A percentile compares a stretch with the other conserved stretches of the same genome.
phyloP scores from a whole-genome alignment of 352 stramenopile species.

The Thraustotheca clavata region DNA sequence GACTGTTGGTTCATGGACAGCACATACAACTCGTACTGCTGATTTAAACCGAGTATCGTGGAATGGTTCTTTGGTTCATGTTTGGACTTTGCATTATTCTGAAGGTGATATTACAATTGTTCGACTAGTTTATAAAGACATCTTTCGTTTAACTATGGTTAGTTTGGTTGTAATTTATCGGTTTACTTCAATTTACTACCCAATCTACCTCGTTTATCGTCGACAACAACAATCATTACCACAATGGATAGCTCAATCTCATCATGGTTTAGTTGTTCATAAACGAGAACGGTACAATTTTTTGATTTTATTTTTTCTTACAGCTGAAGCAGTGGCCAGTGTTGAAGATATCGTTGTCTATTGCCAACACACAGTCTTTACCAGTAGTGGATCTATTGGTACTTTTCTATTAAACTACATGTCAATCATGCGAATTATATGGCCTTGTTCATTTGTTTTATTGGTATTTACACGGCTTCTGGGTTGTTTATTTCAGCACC shows the following conservation, averaged over 20 bases:
- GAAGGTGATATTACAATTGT: not conserved
- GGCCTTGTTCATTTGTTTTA: slow-evolving; percentile 1
- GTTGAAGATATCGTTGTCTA: slow-evolving; percentile 14
- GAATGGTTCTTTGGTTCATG: not conserved
- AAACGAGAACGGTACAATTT: slow-evolving; percentile 10
- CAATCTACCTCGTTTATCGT: not conserved
- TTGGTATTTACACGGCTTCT: not conserved
- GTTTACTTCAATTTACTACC: slow-evolving; percentile 1
- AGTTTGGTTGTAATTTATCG: not conserved
- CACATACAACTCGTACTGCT: not conserved
- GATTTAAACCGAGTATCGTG: not conserved
- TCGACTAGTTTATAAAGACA: not conserved
- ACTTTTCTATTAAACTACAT: slow-evolving; percentile 1
- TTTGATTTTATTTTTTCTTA: not conserved
- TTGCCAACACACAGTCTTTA: slow-evolving; percentile 11
- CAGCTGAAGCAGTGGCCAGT: not conserved
- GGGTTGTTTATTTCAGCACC: not conserved
- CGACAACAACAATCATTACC: not conserved
- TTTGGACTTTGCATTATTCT: not conserved
- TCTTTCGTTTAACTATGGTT: not conserved
- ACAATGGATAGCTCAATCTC: not conserved
- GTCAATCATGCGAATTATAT: slow-evolving; percentile 9
- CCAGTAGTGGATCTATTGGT: not conserved
- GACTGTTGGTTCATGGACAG: not conserved
- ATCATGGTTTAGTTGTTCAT: not conserved